A percentile compares a stretch with the other conserved stretches of the same genome.
Evolutionary conservation across 495 filamentous ascomycete genomes (phyloP).

Genomic region (Penicillium ochrochloron): DNA sequence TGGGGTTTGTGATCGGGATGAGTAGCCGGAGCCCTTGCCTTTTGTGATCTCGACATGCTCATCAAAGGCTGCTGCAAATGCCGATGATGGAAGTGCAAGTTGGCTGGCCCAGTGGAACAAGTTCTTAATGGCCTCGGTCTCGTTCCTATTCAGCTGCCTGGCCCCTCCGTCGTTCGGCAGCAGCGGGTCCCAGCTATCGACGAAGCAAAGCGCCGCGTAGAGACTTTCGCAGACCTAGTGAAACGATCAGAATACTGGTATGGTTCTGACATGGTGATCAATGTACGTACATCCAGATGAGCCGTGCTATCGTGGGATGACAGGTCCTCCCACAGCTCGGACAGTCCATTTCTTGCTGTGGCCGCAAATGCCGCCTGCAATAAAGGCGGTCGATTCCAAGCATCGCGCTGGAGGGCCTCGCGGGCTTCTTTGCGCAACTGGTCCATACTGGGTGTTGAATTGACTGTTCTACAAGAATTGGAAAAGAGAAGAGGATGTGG

Average conservation of each 20-base stretch:
- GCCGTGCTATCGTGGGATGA: constrained; percentile 29
- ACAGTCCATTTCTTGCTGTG: constrained; percentile 22
- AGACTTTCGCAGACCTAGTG: constrained; percentile 40
- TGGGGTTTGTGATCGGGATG: neutral
- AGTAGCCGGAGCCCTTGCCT: neutral
- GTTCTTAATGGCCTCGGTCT: constrained; percentile 32
- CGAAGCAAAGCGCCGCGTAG: constrained; percentile 31
- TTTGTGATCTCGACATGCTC: constrained; percentile 34
- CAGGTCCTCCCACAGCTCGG: constrained; percentile 39
- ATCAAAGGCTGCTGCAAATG: constrained; percentile 38
- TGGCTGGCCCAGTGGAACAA: constrained; percentile 44
- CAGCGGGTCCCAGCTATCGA: constrained; percentile 26
- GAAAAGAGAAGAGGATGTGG: neutral
- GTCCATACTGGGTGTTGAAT: constrained; percentile 32
- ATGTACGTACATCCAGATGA: constrained; percentile 29
- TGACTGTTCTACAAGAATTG: neutral
- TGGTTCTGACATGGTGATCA: neutral
- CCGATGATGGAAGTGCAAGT: constrained; percentile 39
- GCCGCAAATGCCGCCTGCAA: constrained; percentile 1
- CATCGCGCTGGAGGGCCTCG: constrained; percentile 27
- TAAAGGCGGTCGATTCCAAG: constrained; percentile 16
- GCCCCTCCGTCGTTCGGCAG: constrained; percentile 23
- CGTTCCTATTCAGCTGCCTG: constrained; percentile 25
- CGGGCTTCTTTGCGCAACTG: constrained; percentile 38
- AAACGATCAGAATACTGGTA: constrained; percentile 13